Base-by-base conservation (phyloP, 495 filamentous ascomycete genomes). In the Ramalina intermedia region DNA sequence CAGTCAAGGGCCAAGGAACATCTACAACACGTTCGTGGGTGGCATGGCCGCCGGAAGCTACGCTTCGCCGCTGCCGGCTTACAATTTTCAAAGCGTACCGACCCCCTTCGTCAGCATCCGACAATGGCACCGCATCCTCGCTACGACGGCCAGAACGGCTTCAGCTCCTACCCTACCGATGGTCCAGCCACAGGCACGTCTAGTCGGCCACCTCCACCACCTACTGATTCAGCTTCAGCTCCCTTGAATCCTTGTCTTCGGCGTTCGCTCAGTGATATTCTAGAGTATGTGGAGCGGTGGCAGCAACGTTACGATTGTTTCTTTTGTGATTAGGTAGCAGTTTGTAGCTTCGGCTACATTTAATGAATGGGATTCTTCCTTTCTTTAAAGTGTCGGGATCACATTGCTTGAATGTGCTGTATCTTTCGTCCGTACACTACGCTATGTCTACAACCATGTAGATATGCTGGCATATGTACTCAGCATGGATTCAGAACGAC, bases 11-110 rank as follows among this genome's bases (percentile, higher is more conserved):
- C 76, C 79, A 51, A 76, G 81, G 63, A 80, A 79, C 56, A 75
- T 74, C 47, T 79, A 80, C 58, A 78, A 81, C 59, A 72, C 66
- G 24, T 56, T 70, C 43, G 67, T 68, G 43, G 64, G 68, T 37
- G 67, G 64, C 29, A 68, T 68, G 60, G 70, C 65, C 45, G 69
- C 75, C 46, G 68, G 72, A 49, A 74, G 62, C 51, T 94, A 93
- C 69, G 66, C 75, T 49, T 78, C 79, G 46, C 78, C 82, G 24
- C 73, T 84, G 42, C 83, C 88, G 57, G 85, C 86, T 12, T 95
- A 96, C 67, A 83, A 85, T 33, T 94, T 91, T 65, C 84, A 79
- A 27, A 75, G 71, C 58, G 84, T 87, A 45, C 84, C 87, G 20
- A 78, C 55, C 54, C 57, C 38, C 66, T 68, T 51, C 67, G 66